Evolutionary conservation across 345 rosid species (phyloP), one percentile per base, ranked within the genome.

Genomic region (Aegle marmelos): DNA sequence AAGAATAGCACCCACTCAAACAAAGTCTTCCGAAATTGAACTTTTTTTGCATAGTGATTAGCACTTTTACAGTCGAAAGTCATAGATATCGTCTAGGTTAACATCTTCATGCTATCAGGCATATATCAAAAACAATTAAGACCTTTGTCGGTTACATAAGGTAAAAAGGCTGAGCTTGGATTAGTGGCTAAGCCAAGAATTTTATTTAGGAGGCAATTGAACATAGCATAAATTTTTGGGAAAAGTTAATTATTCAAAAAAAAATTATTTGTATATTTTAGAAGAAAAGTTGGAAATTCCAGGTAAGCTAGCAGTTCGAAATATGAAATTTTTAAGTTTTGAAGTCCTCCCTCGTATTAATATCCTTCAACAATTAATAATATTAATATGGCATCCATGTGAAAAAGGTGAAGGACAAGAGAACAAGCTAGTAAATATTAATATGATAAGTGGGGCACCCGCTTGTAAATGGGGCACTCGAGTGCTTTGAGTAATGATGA

Each of bases 31-130:
- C 30, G 65, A 65, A 50, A 53, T 54, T 33, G 1, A 17, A 54
- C 54, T 16, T 63, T 53, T 50, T 45, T 7, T 8, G 17, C 54
- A 36, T 56, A 31, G 33, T 25, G 13, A 54, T 13, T 36, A 6
- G n/a, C 31, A 67, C 68, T 57, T 75, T 30, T 81, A 75, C 78
- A 39, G 79, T 81, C 34, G 80, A 82, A 85, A 85, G 83, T 82
- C 85, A 61, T 50, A 79, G 34, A 82, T 67, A 74, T 72, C 82
- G 77, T 81, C 87, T 68, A 65, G 68, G 59, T 34, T 65, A 59
- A 33, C 21, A 21, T 14, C 57, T 16, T 45, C 25, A 63, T 31
- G 50, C 19, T 41, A 73, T 45, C 63, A 7, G 39, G 39, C 39
- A 36, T 0, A 36, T 59, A 24, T 59, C 11, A 37, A 41, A 63